Conservation (phyloP, 2,329 filamentous ascomycete genomes). For the Sclerotinia subarctica region DNA sequence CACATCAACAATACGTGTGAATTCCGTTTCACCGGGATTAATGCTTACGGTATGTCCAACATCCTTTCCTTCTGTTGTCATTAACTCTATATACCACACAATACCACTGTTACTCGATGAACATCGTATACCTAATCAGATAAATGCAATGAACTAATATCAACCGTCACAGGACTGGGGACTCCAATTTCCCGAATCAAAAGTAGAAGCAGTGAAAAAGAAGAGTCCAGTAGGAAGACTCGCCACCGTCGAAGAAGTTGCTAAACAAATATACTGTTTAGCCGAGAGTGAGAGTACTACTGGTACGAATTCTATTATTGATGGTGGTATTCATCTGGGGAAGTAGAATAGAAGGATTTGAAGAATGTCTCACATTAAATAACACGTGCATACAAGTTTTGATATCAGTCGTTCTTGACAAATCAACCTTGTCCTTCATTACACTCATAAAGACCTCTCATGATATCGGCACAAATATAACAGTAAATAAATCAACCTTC, state of each 20-base stretch:
- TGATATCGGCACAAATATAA: no score
- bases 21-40: constrained; percentile 40
- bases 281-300: constrained; percentile 50
- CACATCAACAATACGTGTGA: constrained; percentile 56
- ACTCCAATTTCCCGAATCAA: constrained; percentile 27
- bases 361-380: neutral
- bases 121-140: neutral
- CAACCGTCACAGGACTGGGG: constrained; percentile 30
- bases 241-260: constrained; percentile 45
- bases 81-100: fast-evolving
- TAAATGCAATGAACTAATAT: neutral
- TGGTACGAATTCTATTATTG: constrained; percentile 51
- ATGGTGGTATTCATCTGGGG: constrained; percentile 35
- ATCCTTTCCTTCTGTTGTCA: no score
- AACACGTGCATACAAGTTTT: neutral
- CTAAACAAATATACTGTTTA: constrained; percentile 51
- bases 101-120: no score
- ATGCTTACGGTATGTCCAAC: constrained; percentile 7
- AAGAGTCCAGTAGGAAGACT: constrained; percentile 28
- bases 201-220: constrained; percentile 25
- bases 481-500: no score
- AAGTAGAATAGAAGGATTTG: neutral
- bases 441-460: no score
- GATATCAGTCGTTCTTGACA: neutral
- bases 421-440: no score